Evolutionary conservation across 352 stramenopile species (phyloP).

Genomic region (Pythium dissimile): DNA sequence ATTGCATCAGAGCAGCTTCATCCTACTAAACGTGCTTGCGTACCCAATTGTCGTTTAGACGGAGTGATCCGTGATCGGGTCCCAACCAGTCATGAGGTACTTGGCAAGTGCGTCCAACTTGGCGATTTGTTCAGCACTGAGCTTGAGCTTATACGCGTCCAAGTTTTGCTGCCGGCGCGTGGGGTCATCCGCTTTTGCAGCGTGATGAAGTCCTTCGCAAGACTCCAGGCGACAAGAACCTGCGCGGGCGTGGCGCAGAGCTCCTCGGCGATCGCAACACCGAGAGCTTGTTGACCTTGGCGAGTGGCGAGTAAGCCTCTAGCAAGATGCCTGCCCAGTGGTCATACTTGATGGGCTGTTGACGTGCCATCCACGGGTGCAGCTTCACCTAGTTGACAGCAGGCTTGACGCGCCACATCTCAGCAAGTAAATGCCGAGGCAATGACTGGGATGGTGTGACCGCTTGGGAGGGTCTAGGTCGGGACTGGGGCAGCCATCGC

Average conservation of each 20-base stretch:
- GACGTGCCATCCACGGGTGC: conserved; percentile 63
- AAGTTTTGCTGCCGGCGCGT: conserved; percentile 50
- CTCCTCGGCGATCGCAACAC: conserved; percentile 39
- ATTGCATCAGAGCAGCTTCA: too few relatives aligned
- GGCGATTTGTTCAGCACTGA: conserved; percentile 29
- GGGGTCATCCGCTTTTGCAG: conserved; percentile 50
- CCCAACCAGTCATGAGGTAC: conserved; percentile 43
- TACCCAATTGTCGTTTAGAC: conserved; percentile 10
- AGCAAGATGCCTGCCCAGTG: conserved; percentile 36
- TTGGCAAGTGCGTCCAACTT: conserved; percentile 38
- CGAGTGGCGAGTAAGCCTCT: conserved; percentile 55
- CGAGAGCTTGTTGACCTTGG: conserved; percentile 22
- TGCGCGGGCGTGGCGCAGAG: conserved; percentile 34
- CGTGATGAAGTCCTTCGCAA: conserved; percentile 56
- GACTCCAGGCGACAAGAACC: conserved; percentile 53
- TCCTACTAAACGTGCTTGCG: conserved; percentile 2
- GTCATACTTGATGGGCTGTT: conserved; percentile 59
- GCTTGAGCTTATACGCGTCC: conserved; percentile 30
- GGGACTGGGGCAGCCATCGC: conserved; percentile 2
- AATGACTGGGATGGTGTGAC: conserved; percentile 19
- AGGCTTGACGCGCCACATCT: conserved; percentile 47
- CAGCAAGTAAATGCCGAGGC: too few relatives aligned
- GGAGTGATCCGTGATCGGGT: conserved; percentile 36
- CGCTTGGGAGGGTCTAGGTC: conserved; percentile 14
- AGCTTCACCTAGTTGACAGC: conserved; percentile 86